phyloP scores from a whole-genome alignment of 306 rosid species.

The Prunus kanzakura region DNA sequence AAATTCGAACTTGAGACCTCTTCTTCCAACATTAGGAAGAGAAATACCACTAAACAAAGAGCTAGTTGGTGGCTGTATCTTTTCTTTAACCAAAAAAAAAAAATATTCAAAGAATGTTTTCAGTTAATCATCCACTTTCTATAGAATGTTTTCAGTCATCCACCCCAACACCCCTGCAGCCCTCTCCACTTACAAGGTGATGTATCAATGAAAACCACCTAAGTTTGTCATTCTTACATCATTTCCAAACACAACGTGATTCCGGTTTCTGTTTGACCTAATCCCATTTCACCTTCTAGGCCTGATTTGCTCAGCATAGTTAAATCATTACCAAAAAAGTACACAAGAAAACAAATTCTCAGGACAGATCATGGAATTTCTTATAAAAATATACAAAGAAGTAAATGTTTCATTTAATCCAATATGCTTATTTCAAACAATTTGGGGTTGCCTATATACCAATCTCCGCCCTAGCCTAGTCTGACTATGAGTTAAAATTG shows the following conservation, averaged over 20 bases:
- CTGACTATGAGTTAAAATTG: no score
- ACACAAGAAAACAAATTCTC: background rate
- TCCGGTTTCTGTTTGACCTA: background rate
- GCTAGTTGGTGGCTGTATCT: no score
- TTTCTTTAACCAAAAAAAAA: no score
- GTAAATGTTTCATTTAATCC: background rate
- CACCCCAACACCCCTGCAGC: background rate
- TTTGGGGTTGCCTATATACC: background rate
- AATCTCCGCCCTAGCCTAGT: background rate
- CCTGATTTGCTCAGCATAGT: background rate
- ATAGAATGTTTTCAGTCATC: background rate
- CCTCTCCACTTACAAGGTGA: background rate
- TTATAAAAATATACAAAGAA: background rate
- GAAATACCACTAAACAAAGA: no score
- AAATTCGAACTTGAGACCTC: no score
- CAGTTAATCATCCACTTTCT: background rate
- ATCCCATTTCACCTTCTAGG: background rate
- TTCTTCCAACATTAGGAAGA: no score
- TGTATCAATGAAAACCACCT: background rate
- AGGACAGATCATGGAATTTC: background rate
- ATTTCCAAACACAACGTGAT: background rate
- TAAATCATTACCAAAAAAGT: background rate
- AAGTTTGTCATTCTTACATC: background rate
- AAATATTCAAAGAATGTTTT: background rate
- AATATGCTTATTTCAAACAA: conserved; percentile 11